Evolutionary conservation across 1,284 basidiomycete genomes (phyloP), one percentile per base, ranked within the genome.

Genomic region (Puccinia brachypodii): DNA sequence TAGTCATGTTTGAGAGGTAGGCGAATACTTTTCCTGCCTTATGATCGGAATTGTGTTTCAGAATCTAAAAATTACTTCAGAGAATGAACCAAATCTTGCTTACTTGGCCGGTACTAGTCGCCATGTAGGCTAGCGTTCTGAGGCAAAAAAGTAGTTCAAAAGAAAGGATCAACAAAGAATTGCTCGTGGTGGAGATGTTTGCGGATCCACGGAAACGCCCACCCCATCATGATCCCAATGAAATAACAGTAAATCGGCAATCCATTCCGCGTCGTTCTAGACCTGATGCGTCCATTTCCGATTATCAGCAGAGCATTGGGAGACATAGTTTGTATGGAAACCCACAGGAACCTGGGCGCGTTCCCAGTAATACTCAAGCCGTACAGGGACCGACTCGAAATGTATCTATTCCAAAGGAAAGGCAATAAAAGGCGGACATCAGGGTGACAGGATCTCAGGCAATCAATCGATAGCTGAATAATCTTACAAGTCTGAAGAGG

Each of bases 61-160:
- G 91, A 87, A 89, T 95, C 1, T 92, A 90, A 8, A 96, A 90
- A 11, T 90, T 85, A 16, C 90, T 89, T 91, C 85, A 92, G 89
- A 8, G 89, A n/a, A n/a, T 85, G 82, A 93, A 89, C 13, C 91
- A 88, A 83, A 90, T 91, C 0, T 95, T 94, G 89, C 83, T 89
- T 89, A 84, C 91, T 90, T 0, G 92, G 91, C 84, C 80, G 22
- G 75, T 33, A 36, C 80, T 69, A 28, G 80, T 64, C 14, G 80
- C 71, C 73, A 81, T 76, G 42, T 76, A 87, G 90, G 64, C 89
- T 84, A 87, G 97, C 95, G 76, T 94, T 86, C 66, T 86, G 89
- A 0, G 40, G 9, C 25, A 19, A 28, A 3, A 25, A 28, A 2
- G 19, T 44, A 56, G 14, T 8, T 50, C 14, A 33, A 40, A 33